Percentiles rank a stretch among this genome's conserved stretches.
Conservation (phyloP, 768 basidiomycete species). For the Holtermanniella nyarrowii region DNA sequence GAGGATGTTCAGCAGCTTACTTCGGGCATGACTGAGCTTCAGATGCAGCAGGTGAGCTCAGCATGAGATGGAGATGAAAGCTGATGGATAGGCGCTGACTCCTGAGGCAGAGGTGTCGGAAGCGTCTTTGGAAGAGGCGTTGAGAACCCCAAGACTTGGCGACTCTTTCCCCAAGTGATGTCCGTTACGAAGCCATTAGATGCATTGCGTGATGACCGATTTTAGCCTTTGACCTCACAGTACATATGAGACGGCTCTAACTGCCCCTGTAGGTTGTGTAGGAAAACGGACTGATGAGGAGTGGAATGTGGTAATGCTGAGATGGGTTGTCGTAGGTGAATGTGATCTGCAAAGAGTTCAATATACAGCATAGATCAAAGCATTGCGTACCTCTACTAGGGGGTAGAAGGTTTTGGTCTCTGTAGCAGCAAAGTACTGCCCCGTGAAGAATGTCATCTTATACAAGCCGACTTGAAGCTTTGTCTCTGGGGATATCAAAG, state of each 20-base stretch:
- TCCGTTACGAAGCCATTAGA: background rate
- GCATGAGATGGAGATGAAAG: too few relatives aligned
- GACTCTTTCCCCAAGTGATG: too few relatives aligned
- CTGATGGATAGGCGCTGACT: background rate
- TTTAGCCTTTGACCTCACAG: background rate
- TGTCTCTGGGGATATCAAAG: constrained; percentile 53
- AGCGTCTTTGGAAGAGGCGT: too few relatives aligned
- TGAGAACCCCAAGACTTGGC: too few relatives aligned
- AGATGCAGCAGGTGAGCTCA: background rate
- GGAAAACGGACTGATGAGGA: constrained; percentile 83
- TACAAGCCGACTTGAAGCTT: constrained; percentile 57
- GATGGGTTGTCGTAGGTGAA: constrained; percentile 61
- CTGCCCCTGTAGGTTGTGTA: constrained; percentile 92
- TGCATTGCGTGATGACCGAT: background rate
- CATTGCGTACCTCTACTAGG: constrained; percentile 63
- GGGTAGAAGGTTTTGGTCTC: constrained; percentile 72
- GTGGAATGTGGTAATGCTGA: constrained; percentile 82
- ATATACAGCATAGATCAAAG: background rate
- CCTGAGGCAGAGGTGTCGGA: background rate
- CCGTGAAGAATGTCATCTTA: constrained; percentile 75
- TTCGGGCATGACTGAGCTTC: background rate
- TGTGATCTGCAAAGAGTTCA: constrained; percentile 51
- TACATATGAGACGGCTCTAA: constrained; percentile 6
- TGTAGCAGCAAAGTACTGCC: constrained; percentile 62
- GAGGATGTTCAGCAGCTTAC: background rate